Evolutionary conservation across 257 asterid genomes (phyloP), one percentile per base, ranked within the genome.

Genomic region (Solanum pimpinellifolium): DNA sequence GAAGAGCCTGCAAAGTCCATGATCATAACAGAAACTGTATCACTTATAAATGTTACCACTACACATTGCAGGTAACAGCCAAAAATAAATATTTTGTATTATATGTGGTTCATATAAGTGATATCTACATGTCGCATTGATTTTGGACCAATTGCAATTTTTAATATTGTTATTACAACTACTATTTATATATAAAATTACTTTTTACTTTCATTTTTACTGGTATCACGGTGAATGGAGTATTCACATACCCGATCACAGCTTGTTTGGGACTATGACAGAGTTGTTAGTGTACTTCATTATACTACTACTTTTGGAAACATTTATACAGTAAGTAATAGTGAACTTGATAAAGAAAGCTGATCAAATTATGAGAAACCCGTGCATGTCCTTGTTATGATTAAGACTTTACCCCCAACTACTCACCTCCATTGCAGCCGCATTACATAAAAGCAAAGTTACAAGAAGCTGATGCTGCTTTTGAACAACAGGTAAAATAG

Each of bases 381-480:
- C 66, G 25, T 80, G 84, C 84, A 80, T 80, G 84, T 47, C 39
- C 27, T 77, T 78, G 41, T n/a, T 49, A 80, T 73, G 25, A 56
- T 72, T 18, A 72, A 72, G 78, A 72, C 78, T 72, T 72, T 18
- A 72, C 15, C 44, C 78, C 78, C 68, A 15, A 39, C 68, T 72
- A 74, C 91, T 85, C 69, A 96, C 99, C 98, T 97, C 99, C 99
- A 97, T 97, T 1, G 99, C 92, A 52, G 95, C 99, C 27, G 99
- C 96, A 89, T 97, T 97, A 89, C 99, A 97, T 9, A 96, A 91
- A 11, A 97, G 95, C 87, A 96, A 90, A 70, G 99, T 97, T 12
- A 97, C 99, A n/a, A 97, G 98, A 92, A 97, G 99, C 85, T 97
- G 99, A 85, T 97, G 99, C 93, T 97, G 99, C 94, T 96, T 97